A percentile compares a stretch with the other conserved stretches of the same genome.
Evolutionary conservation across 257 asterid genomes (phyloP).

Genomic region (Solanum corneliomulleri): DNA sequence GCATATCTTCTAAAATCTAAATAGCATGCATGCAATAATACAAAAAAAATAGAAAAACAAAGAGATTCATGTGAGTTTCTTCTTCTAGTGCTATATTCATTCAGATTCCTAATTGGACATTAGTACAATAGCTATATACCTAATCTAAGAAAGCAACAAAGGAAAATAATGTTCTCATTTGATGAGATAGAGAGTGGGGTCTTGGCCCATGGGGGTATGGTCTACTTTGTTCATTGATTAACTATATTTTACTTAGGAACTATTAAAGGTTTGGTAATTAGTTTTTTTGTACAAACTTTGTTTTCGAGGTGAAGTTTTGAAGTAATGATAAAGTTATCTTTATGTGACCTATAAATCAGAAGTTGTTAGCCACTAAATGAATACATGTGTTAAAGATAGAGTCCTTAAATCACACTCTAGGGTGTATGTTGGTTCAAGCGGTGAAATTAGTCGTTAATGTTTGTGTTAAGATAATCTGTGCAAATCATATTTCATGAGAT

Average conservation of each 20-base stretch:
- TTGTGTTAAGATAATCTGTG: not conserved
- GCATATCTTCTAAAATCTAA: not conserved
- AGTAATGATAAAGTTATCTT: not conserved
- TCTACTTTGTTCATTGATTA: not conserved
- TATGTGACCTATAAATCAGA: not conserved
- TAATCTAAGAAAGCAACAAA: not conserved
- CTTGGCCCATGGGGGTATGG: not conserved
- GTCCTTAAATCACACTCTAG: not conserved
- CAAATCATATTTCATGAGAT: not conserved
- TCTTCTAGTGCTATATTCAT: not conserved
- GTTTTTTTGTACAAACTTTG: not conserved
- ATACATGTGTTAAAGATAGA: not conserved
- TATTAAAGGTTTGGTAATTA: not conserved
- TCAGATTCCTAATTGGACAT: not conserved
- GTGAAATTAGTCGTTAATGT: not conserved
- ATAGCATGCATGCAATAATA: not conserved
- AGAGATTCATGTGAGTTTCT: not conserved
- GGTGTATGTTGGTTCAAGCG: not conserved
- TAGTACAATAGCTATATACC: not conserved
- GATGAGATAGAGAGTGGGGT: not conserved
- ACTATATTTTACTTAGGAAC: not conserved
- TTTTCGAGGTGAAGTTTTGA: not conserved
- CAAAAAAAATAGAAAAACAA: not conserved
- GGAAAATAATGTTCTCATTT: not conserved
- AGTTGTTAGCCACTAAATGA: not conserved